A percentile compares a stretch with the other conserved stretches of the same genome.
Conservation (phyloP, 2,329 filamentous ascomycete species). For the Fusarium sp. region DNA sequence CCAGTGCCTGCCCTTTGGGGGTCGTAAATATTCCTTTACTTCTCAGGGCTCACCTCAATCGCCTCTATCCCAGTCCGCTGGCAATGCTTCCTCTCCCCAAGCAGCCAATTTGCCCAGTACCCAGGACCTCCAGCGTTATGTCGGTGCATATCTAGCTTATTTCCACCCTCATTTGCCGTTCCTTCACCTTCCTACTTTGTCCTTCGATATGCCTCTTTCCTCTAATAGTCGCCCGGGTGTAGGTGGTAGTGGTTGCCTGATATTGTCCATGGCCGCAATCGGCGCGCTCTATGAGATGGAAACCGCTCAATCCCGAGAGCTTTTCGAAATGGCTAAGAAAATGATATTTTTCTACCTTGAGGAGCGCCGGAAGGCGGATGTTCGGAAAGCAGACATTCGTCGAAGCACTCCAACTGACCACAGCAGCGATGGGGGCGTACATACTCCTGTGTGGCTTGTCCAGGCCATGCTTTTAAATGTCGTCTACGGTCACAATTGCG, state of each 20-base stretch:
- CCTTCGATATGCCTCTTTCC: conserved; percentile 83
- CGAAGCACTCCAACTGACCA: conserved; percentile 64
- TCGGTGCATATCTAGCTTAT: conserved; percentile 88
- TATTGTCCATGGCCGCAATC: conserved; percentile 83
- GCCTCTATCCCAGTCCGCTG: conserved; percentile 62
- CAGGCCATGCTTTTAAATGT: conserved; percentile 98
- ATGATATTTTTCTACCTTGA: conserved; percentile 95
- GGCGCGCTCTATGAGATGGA: conserved; percentile 91
- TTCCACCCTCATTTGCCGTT: conserved; percentile 98
- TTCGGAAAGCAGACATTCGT: conserved; percentile 72
- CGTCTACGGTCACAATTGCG: conserved; percentile 94
- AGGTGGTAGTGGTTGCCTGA: conserved; percentile 86
- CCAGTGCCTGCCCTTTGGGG: conserved; percentile 67
- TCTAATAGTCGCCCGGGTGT: conserved; percentile 71
- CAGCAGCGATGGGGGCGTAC: conserved; percentile 70
- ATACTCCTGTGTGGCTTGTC: conserved; percentile 93
- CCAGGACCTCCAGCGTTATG: conserved; percentile 88
- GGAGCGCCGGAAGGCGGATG: conserved; percentile 87
- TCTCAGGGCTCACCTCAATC: conserved; percentile 67
- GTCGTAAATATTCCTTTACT: conserved; percentile 74
- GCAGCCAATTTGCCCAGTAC: conserved; percentile 79
- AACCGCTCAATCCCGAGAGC: conserved; percentile 79
- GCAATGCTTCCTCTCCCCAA: conserved; percentile 64
- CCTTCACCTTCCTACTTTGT: conserved; percentile 89
- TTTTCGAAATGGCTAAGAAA: conserved; percentile 94